Conservation (phyloP, 2,329 filamentous ascomycete species). For the Calonectria ilicicola region DNA sequence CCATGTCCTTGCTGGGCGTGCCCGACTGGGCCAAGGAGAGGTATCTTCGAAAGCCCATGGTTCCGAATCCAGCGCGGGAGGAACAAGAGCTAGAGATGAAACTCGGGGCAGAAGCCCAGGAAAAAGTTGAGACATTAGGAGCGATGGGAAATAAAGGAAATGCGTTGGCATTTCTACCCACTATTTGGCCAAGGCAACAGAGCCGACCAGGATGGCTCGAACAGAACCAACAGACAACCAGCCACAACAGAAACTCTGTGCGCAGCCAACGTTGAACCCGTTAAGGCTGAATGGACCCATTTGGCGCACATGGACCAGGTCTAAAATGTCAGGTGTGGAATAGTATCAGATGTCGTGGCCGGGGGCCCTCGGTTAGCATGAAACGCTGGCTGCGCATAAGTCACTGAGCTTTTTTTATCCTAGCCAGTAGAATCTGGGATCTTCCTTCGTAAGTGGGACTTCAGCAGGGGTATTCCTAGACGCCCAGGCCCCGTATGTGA, state of each 20-base stretch:
- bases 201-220: not conserved
- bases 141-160: not conserved
- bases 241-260: not conserved
- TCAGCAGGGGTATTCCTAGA: not conserved
- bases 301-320: not conserved
- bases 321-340: not conserved
- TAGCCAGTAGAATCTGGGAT: not conserved
- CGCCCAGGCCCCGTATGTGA: not conserved
- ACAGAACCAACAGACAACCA: not conserved
- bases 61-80: not conserved
- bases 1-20: not conserved
- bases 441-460: too few relatives aligned
- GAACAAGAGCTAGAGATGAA: not conserved
- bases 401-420: not conserved
- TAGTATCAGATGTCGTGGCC: not conserved
- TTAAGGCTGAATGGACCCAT: not conserved
- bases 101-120: not conserved
- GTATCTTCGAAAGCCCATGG: not conserved
- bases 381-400: not conserved
- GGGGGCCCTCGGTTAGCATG: not conserved
- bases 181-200: not conserved
- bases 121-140: not conserved
- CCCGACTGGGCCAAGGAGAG: not conserved
- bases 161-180: not conserved
- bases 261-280: not conserved